These are phyloP conservation scores for Termitomyces sp. DNA, from an alignment of 768 basidiomycete species.

Conservation along the genomic window DNA sequence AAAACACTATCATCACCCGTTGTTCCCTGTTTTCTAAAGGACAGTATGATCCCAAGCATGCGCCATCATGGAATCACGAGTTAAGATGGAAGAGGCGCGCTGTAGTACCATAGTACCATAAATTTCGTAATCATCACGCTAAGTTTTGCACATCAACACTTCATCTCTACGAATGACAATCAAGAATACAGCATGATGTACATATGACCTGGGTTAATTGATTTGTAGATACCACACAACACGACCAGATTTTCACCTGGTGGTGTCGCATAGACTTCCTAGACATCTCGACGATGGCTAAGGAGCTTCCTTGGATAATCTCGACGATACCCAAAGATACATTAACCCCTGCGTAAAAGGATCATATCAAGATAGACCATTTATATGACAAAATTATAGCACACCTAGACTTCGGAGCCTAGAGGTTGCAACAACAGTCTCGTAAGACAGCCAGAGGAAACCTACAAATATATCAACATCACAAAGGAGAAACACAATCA, in stretches of 20 bases:
- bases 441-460: not conserved
- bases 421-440: not conserved
- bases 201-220: slow-evolving; percentile 1
- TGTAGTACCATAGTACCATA: too few relatives aligned
- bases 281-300: not conserved
- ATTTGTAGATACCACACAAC: not conserved
- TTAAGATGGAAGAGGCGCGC: too few relatives aligned
- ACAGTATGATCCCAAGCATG: slow-evolving; percentile 93
- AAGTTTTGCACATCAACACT: not conserved
- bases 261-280: not conserved
- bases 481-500: not conserved
- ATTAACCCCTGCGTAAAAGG: not conserved
- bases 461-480: not conserved
- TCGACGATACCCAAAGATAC: not conserved
- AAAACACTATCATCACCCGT: slow-evolving; percentile 92
- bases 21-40: slow-evolving; percentile 82
- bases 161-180: not conserved
- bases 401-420: not conserved
- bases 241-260: not conserved
- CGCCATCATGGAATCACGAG: slow-evolving; percentile 53
- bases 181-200: not conserved
- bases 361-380: not conserved
- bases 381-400: not conserved
- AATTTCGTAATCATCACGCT: too few relatives aligned
- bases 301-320: not conserved